Base-by-base conservation (phyloP, 2,329 filamentous ascomycete species). In the Calonectria henricotiae region DNA sequence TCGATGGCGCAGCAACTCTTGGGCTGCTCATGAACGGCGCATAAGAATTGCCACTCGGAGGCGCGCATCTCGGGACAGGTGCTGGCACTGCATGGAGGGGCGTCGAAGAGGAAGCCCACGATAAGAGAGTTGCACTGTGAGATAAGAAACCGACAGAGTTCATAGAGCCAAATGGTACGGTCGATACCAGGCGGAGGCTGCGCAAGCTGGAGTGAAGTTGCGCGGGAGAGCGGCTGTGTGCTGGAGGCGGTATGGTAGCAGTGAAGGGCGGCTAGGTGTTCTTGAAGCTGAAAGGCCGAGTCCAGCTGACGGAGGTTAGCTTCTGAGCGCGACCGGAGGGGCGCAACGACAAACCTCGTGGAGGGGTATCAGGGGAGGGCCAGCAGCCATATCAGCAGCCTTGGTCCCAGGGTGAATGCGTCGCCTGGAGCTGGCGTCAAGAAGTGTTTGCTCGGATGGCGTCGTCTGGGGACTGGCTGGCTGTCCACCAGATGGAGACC, bases 11-110 rank as follows among this genome's bases (percentile, higher is more conserved):
- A 98, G 86, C 96, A 99, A 78, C 93, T 94, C 85, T 98, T 98
- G 60, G 96, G 96, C 61, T 95, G 93, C 80, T 98, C 96, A 81
- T 99, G 96, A 3, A 98, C 96, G 62, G 96, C 96, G 85, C 96
- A 99, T 58, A 99, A 90, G 79, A 98, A 99, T 84, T 99, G 96
- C 96, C 96, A 99, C 85, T 99, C 96, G 35, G 94, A 96, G 2
- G 96, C 96, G 79, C 96, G 95, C 96, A 99, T 99, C 84, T 99
- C 96, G 37, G 95, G 95, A 79, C 96, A 99, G 1, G 96, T 98
- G 73, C 88, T 87, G 15, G 93, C 90, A 70, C 94, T 98, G 85
- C 96, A 99, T 3, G 96, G 92, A 7, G 96, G 96, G 49, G 88
- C 89, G 83, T 98, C 96, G 80, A 95, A 94, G 77, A 99, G 94